These are phyloP conservation scores for Annulohypoxylon nitens DNA, from an alignment of 495 filamentous ascomycete genomes.

Conservation along the genomic window DNA sequence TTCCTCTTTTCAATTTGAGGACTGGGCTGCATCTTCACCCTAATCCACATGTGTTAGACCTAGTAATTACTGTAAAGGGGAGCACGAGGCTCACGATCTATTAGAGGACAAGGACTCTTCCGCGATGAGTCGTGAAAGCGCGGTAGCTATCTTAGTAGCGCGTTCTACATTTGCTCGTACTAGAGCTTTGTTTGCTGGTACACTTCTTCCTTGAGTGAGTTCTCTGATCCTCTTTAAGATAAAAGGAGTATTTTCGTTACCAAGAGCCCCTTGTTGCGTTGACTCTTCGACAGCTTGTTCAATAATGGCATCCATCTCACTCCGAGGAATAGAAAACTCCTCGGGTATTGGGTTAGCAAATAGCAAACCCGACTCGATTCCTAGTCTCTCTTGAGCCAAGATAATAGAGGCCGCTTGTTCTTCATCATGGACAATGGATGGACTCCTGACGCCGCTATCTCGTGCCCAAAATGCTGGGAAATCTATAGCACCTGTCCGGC, in stretches of 20 bases:
- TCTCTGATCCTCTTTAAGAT: constrained; percentile 85
- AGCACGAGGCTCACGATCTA: constrained; percentile 48
- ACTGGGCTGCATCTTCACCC: constrained; percentile 38
- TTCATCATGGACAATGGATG: constrained; percentile 77
- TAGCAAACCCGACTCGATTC: constrained; percentile 77
- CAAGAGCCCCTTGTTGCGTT: constrained; percentile 73
- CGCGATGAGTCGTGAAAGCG: constrained; percentile 71
- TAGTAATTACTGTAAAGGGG: constrained; percentile 9
- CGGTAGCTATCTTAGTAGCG: constrained; percentile 82
- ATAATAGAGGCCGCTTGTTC: constrained; percentile 88
- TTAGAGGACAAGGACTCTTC: constrained; percentile 26
- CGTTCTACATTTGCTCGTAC: constrained; percentile 83
- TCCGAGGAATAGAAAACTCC: constrained; percentile 74
- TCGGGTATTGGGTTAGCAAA: constrained; percentile 91
- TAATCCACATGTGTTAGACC: constrained; percentile 42
- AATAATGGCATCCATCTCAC: constrained; percentile 80
- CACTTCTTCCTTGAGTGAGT: constrained; percentile 77
- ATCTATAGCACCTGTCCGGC: constrained; percentile 72
- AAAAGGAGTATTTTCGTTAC: constrained; percentile 89
- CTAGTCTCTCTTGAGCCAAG: constrained; percentile 67
- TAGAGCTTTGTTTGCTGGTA: constrained; percentile 80
- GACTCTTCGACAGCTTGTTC: constrained; percentile 79
- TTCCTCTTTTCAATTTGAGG: constrained; percentile 20
- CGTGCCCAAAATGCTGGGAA: constrained; percentile 92
- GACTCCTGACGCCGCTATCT: constrained; percentile 85